Conservation (phyloP, 129 eudicot genomes). For the Flaveria brownii region DNA sequence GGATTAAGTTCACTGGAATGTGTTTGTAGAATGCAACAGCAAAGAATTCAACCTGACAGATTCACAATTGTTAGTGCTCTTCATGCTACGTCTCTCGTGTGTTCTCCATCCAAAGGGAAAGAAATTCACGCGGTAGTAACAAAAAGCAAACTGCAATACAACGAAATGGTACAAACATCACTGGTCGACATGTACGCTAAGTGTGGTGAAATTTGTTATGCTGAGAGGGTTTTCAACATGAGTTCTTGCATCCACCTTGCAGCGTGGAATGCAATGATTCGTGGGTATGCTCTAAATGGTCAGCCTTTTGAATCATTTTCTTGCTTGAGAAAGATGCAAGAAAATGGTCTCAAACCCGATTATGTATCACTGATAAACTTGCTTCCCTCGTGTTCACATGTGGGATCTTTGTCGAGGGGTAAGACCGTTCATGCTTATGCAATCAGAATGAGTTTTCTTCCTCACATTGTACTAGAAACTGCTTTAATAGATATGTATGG, state of each 20-base stretch:
- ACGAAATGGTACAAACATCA: conserved; percentile 62
- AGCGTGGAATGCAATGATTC: conserved; percentile 72
- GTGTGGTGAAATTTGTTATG: conserved; percentile 56
- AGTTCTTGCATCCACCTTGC: conserved; percentile 41
- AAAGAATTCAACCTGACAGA: conserved; percentile 48
- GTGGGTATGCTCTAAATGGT: conserved; percentile 46
- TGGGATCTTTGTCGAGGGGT: conserved; percentile 43
- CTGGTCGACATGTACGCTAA: conserved; percentile 77
- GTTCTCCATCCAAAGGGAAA: conserved; percentile 54
- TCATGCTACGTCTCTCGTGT: conserved; percentile 51
- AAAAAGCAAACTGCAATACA: conserved; percentile 41
- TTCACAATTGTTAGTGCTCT: conserved; percentile 56
- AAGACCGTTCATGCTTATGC: conserved; percentile 59
- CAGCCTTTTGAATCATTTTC: conserved; percentile 41
- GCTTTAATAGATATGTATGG: conserved; percentile 77
- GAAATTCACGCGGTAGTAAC: conserved; percentile 56
- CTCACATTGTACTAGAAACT: conserved; percentile 56
- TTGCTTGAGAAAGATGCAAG: conserved; percentile 56
- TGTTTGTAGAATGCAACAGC: conserved; percentile 46
- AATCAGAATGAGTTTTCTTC: conserved; percentile 50
- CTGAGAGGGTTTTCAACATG: conserved; percentile 47
- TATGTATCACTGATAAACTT: conserved; percentile 59
- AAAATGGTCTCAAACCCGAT: conserved; percentile 52
- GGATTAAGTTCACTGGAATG: conserved; percentile 54
- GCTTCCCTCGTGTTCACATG: conserved; percentile 70